Conservation (phyloP, 169 alveolate species). For the Amoebophrya sp. region DNA sequence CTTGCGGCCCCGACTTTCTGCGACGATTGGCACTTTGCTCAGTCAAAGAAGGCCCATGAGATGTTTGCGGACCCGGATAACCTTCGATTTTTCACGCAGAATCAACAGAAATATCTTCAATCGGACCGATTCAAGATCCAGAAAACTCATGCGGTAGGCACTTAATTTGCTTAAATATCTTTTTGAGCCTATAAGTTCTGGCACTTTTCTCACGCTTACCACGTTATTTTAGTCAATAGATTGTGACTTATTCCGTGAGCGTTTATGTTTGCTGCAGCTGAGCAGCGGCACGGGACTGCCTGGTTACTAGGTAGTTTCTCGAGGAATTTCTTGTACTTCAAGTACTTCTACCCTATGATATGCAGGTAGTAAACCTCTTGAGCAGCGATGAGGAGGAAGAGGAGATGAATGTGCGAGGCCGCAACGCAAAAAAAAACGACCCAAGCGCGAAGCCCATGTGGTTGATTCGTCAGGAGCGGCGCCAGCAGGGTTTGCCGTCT, state of each 20-base stretch:
- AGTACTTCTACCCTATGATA: too few species aligned
- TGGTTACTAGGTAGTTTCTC: too few species aligned
- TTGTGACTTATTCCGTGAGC: too few species aligned
- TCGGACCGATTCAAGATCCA: background rate
- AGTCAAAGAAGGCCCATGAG: conserved; percentile 7
- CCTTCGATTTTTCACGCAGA: background rate
- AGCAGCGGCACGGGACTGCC: too few species aligned
- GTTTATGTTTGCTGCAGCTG: too few species aligned
- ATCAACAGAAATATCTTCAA: background rate
- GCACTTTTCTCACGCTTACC: too few species aligned
- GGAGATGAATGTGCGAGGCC: background rate
- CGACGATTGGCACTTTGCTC: conserved; percentile 19
- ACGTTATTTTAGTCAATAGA: too few species aligned
- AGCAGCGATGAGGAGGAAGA: background rate
- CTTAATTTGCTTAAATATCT: too few species aligned
- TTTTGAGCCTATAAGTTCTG: too few species aligned
- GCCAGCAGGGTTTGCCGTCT: background rate
- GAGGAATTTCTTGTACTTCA: too few species aligned
- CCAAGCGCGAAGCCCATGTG: background rate
- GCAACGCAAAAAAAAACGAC: background rate
- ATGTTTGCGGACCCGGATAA: background rate
- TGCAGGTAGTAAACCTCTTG: background rate
- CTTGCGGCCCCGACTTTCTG: background rate
- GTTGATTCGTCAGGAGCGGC: background rate
- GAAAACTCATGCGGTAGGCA: background rate